Evolutionary conservation across 163 green algal species (phyloP).

Genomic region (Chloroidium sp.): DNA sequence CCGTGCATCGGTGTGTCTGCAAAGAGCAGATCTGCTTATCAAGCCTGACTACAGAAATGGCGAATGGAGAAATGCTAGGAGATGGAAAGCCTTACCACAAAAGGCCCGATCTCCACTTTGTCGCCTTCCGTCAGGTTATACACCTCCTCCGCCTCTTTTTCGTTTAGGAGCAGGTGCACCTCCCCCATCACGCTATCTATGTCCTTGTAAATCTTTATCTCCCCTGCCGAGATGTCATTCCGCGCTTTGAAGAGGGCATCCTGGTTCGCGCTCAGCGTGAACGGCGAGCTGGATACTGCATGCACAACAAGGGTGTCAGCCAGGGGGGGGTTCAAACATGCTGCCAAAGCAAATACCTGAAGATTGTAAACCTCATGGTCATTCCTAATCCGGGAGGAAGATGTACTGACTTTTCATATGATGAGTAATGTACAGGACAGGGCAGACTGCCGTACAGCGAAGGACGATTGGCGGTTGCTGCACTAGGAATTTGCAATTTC

Average conservation of each 20-base stretch:
- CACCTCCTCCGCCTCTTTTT: slow-evolving; percentile 54
- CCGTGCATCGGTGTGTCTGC: too few species aligned
- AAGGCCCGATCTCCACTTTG: slow-evolving; percentile 60
- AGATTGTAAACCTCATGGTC: background rate
- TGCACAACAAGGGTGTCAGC: background rate
- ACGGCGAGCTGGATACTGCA: slow-evolving; percentile 38
- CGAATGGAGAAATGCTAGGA: too few species aligned
- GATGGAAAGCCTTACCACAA: slow-evolving; percentile 27
- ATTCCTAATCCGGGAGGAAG: too few species aligned
- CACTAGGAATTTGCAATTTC: too few species aligned
- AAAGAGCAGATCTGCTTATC: too few species aligned
- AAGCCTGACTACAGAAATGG: too few species aligned
- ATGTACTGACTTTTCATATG: too few species aligned
- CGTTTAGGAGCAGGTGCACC: slow-evolving; percentile 42
- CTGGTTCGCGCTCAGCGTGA: slow-evolving; percentile 37
- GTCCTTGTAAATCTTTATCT: slow-evolving; percentile 55
- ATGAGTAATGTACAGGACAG: too few species aligned
- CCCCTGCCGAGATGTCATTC: slow-evolving; percentile 58
- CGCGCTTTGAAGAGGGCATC: slow-evolving; percentile 42
- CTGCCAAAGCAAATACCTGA: too few species aligned
- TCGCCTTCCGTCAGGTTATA: slow-evolving; percentile 45
- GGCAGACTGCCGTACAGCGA: too few species aligned
- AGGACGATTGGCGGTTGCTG: too few species aligned
- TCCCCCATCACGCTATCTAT: slow-evolving; percentile 30
- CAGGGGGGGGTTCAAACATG: too few species aligned